Evolutionary conservation across 768 basidiomycete genomes (phyloP), one percentile per base, ranked within the genome.

Genomic region (Lactarius sp.): DNA sequence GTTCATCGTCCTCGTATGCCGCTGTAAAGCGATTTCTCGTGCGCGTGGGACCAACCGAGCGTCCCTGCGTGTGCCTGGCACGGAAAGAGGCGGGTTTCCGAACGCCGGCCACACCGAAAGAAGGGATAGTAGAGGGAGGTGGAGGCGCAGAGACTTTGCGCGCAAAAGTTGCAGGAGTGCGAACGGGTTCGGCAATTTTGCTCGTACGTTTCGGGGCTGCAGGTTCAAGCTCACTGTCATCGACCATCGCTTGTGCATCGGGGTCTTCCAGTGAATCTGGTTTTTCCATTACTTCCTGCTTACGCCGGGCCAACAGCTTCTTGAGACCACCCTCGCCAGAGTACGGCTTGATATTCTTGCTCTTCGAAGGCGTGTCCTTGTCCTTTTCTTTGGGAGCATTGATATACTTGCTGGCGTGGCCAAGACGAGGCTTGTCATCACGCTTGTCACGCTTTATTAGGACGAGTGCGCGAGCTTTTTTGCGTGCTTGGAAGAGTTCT

Each of bases 311-410:
- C 44, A 91, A 73, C 72, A 89, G 75, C 70, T 86, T 91, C 77
- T 87, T 90, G 80, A 90, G 85, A 0, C 88, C 87, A 57, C 89
- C 87, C 65, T 84, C 82, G 7, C 89, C 90, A 1, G 88, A 85
- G 69, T 92, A 92, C 4, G 90, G 90, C 69, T 91, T 91, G 27
- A 62, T 72, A 41, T 72, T 73, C 46, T 74, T 70, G 49, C 73
- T 77, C 69, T 79, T 73, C 52, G 70, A 73, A 6, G 70, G 70
- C 70, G 78, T 75, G 37, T 68, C 55, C 59, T 68, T 69, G 20
- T 59, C 66, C 55, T 56, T 66, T 22, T 56, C 54, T 60, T 61
- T 66, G 68, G 75, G 70, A 58, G 68, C 66, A 20, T 39, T 52
- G 61, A 68, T 62, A 27, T 75, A 75, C 37, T 60, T 62, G 49